Evolutionary conservation across 371 early-diverging fungal genomes (phyloP), one percentile per base, ranked within the genome.

Genomic region (Mucor velutinosus): DNA sequence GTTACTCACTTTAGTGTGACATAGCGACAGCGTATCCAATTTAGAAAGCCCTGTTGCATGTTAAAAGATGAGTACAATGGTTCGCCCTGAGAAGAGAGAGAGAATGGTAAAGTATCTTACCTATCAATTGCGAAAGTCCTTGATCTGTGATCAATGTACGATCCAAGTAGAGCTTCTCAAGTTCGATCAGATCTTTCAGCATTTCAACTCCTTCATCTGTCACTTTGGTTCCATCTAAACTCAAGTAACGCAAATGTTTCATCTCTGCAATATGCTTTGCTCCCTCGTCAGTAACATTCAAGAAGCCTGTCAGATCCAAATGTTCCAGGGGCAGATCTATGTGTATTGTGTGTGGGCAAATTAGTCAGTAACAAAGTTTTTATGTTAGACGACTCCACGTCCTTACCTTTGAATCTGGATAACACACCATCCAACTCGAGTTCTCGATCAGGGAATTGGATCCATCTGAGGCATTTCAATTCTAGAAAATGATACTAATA

Each of bases 91-190:
- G 30, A 11, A 39, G 30, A n/a, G 6, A 30, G 11, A 1, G 32
- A n/a, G n/a, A n/a, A n/a, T n/a, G n/a, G n/a, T n/a, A n/a, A n/a
- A n/a, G 10, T 37, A n/a, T 58, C 7, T 14, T 47, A 72, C 75
- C 74, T 47, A 51, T 51, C 23, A 78, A 66, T 27, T 73, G 27
- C 11, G 57, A 35, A 30, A 81, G 21, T 1, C 77, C 82, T 10
- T 32, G 51, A 71, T 82, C 82, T n/a, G 78, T 67, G 7, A 77
- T 58, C 14, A 62, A 14, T 0, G 82, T 82, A 2, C 73, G 73
- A 60, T 82, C 82, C 35, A 82, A 69, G 67, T 61, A 79, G 14
- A 82, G 75, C n/a, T 70, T 65, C 60, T 74, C 71, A 15, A 82
- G 69, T 25, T 77, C 71, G 11, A 45, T 53, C 47, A 81, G 56